Base-by-base conservation (phyloP, 306 rosid genomes). In the Prunus armeniaca region DNA sequence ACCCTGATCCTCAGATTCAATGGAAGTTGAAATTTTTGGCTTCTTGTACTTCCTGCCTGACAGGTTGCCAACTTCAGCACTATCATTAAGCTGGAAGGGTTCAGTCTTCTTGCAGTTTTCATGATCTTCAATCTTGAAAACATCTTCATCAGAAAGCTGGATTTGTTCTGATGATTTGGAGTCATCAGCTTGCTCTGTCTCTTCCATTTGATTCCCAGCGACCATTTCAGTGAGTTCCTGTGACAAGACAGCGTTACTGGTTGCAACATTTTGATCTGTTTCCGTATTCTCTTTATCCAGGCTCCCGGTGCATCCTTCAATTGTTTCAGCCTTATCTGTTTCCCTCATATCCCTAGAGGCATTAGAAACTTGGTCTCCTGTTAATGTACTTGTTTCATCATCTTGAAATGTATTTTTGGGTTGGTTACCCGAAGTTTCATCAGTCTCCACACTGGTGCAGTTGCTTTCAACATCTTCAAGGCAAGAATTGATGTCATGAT, bases 381-480 rank as follows among this genome's bases (percentile, higher is more conserved):
- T 17, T 12, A 20, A 3, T 51, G 13, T 10, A 17, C 24, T 47
- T 24, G 57, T 71, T 27, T 63, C 73, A 20, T 73, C 84, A 61
- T 76, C 79, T 65, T 75, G 79, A 84, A 38, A 60, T 64, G 28
- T 52, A 46, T 25, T 30, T 41, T 74, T 34, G 65, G 47, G 46
- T 30, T 57, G 60, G 28, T 45, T 38, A 27, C 30, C 64, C 55
- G 60, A 50, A 65, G 73, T 81, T 69, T 73, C 88, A 50, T 79
- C 73, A 27, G 60, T 77, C 45, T 45, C 81, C 67, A 38, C 50
- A 22, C n/a, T 25, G 32, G 24, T 56, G 58, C 30, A 62, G 72
- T 51, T 55, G 66, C 67, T 80, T 80, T 72, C 76, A 9, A 63
- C 70, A 69, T 69, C 54, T 63, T 25, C 65, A 22, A 50, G 60